phyloP scores from a whole-genome alignment of 2,329 filamentous ascomycete genomes.

The Didymella segeticola region DNA sequence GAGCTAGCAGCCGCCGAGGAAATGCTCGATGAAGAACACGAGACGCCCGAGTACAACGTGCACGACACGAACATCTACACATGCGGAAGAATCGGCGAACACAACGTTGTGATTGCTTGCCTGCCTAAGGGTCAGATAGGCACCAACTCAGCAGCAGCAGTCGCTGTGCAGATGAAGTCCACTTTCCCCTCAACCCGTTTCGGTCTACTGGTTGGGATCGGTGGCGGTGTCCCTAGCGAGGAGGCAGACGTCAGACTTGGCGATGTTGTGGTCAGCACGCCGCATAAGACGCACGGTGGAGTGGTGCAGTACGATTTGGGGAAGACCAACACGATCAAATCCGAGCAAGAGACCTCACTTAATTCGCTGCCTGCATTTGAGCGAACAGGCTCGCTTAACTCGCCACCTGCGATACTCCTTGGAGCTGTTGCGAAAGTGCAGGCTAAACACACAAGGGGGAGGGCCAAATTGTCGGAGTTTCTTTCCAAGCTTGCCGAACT shows the following conservation, averaged over 20 bases:
- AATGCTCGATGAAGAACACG: constrained; percentile 3
- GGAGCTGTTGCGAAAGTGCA: constrained; percentile 13
- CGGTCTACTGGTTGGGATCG: constrained; percentile 11
- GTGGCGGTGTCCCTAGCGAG: constrained; percentile 4
- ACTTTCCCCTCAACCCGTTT: constrained; percentile 38
- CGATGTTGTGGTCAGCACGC: constrained; percentile 9
- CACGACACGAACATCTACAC: constrained; percentile 7
- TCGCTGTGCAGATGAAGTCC: constrained; percentile 34
- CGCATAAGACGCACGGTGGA: constrained; percentile 1
- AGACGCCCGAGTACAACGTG: neutral
- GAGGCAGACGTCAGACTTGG: constrained; percentile 5
- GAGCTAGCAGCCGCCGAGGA: neutral
- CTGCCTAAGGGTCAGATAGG: constrained; percentile 27
- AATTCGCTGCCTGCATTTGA: neutral
- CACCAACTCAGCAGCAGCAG: constrained; percentile 37
- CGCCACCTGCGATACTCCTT: constrained; percentile 17
- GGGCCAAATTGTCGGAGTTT: neutral
- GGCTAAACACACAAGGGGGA: constrained; percentile 2
- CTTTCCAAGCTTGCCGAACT: neutral
- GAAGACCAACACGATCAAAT: constrained; percentile 4
- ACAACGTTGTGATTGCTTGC: constrained; percentile 1
- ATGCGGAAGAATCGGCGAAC: neutral
- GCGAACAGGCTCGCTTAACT: too few relatives aligned
- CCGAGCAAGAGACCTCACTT: constrained; percentile 7
- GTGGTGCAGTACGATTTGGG: constrained; percentile 16